A percentile compares a stretch with the other conserved stretches of the same genome.
phyloP scores from a whole-genome alignment of 352 stramenopile genomes.

The Pythium dissotocum region DNA sequence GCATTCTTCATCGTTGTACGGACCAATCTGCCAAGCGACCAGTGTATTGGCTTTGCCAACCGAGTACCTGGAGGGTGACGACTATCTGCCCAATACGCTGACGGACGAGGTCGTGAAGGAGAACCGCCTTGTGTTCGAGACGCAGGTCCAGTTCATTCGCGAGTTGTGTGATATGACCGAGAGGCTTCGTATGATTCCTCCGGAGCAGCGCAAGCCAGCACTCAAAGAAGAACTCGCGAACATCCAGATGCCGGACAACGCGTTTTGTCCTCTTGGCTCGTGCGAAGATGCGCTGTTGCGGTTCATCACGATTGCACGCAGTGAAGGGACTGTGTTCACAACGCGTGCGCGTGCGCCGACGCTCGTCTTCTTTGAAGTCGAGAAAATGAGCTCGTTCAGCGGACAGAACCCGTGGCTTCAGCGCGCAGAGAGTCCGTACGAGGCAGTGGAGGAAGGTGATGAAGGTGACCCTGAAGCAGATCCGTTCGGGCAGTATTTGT shows the following conservation, averaged over 20 bases:
- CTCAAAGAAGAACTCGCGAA: conserved; percentile 61
- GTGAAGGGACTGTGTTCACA: conserved; percentile 86
- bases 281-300: conserved; percentile 64
- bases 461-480: conserved; percentile 4
- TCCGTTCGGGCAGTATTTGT: conserved; percentile 6
- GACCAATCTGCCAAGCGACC: conserved; percentile 60
- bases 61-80: conserved; percentile 44
- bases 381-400: conserved; percentile 38
- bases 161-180: conserved; percentile 80
- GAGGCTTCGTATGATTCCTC: conserved; percentile 54
- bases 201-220: conserved; percentile 58
- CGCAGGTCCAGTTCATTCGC: conserved; percentile 71
- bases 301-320: conserved; percentile 59
- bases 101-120: conserved; percentile 23
- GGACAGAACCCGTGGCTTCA: conserved; percentile 62
- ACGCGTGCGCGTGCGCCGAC: conserved; percentile 82
- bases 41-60: conserved; percentile 45
- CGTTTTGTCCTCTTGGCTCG: conserved; percentile 70
- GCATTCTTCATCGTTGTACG: conserved; percentile 25
- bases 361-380: conserved; percentile 85
- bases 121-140: conserved; percentile 57
- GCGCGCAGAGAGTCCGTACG: conserved; percentile 23
- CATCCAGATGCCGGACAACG: conserved; percentile 52
- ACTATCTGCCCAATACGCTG: conserved; percentile 19
- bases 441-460: conserved; percentile 13